Conservation (phyloP, 1,284 basidiomycete genomes). For the Malassezia psittaci region DNA sequence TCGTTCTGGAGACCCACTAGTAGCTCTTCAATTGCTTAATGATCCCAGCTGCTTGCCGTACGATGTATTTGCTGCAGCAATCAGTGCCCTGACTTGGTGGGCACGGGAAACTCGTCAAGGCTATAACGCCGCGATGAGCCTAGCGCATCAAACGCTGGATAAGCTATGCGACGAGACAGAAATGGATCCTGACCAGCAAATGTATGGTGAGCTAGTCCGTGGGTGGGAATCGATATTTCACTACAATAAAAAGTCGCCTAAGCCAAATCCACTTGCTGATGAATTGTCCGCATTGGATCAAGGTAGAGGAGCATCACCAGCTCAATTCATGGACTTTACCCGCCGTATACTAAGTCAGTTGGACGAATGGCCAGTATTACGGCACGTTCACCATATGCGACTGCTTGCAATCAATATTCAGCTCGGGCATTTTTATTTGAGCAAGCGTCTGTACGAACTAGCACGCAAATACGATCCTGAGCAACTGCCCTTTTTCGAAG, state of each 20-base stretch:
- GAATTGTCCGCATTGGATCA: neutral
- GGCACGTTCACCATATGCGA: neutral
- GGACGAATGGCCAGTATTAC: neutral
- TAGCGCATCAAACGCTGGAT: slow-evolving; percentile 1
- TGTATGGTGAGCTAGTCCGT: slow-evolving; percentile 15
- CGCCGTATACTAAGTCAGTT: neutral
- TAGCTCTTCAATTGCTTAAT: slow-evolving; percentile 1
- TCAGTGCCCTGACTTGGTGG: slow-evolving; percentile 10
- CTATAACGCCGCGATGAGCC: neutral
- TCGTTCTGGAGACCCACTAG: neutral
- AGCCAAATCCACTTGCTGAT: neutral
- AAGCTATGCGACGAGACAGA: neutral
- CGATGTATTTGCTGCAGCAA: slow-evolving; percentile 13
- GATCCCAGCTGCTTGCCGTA: neutral
- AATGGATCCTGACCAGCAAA: slow-evolving; percentile 11
- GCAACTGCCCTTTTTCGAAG: neutral
- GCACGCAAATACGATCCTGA: neutral
- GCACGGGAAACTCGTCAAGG: neutral
- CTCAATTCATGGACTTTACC: neutral
- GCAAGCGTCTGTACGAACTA: slow-evolving; percentile 4
- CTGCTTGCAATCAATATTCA: neutral
- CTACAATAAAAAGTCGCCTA: neutral
- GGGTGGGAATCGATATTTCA: neutral
- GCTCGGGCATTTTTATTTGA: neutral
- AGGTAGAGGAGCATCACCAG: neutral